These are phyloP conservation scores for Pythium rhizo-oryzae DNA, from an alignment of 352 stramenopile genomes.

Conservation along the genomic window DNA sequence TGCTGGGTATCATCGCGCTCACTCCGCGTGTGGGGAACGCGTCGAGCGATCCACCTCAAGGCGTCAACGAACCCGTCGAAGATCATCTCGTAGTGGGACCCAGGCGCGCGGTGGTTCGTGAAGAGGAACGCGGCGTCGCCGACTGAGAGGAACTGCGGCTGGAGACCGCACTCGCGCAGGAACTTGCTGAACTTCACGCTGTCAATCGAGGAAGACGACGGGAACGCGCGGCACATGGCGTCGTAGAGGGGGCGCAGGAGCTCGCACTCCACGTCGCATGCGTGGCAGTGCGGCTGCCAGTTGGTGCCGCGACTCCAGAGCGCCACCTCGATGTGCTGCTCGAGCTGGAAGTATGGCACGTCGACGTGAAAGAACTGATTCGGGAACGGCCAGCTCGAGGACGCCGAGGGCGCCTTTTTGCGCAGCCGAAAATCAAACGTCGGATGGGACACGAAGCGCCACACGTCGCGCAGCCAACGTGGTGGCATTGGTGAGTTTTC, in stretches of 20 bases:
- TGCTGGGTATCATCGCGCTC: not conserved
- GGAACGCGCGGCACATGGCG: conserved; percentile 52
- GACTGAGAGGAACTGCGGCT: conserved; percentile 49
- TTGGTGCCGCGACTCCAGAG: conserved; percentile 69
- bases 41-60: conserved; percentile 40
- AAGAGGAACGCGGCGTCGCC: conserved; percentile 73
- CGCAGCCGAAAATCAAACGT: conserved; percentile 38
- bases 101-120: conserved; percentile 37
- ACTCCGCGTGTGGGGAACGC: conserved; percentile 16
- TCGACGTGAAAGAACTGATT: conserved; percentile 45
- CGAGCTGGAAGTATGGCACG: conserved; percentile 32
- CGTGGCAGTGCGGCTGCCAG: conserved; percentile 39
- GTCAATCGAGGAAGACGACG: conserved; percentile 49
- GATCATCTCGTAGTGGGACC: conserved; percentile 61
- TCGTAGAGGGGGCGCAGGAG: conserved; percentile 52
- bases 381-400: conserved; percentile 19
- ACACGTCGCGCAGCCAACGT: conserved; percentile 57
- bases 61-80: conserved; percentile 53
- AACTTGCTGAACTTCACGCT: conserved; percentile 84
- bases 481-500: conserved; percentile 21
- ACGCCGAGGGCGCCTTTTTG: not conserved
- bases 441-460: conserved; percentile 55
- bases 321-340: conserved; percentile 41
- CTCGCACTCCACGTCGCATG: conserved; percentile 35
- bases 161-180: conserved; percentile 58